These are phyloP conservation scores for Monilinia vaccinii-corymbosi DNA, from an alignment of 2,329 filamentous ascomycete species.

Conservation along the genomic window DNA sequence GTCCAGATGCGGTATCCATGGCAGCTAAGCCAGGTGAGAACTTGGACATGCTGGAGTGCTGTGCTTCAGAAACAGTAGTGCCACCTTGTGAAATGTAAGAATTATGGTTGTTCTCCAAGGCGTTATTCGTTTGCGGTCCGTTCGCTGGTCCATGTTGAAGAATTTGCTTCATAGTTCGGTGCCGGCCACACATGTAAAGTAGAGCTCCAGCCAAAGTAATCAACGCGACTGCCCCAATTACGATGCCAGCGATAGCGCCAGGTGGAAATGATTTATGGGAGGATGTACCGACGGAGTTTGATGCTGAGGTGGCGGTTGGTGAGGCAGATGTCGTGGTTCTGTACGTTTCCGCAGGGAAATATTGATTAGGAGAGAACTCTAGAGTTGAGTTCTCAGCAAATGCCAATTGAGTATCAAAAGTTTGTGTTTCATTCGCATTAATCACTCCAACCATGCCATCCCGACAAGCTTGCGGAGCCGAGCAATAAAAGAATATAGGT, in stretches of 20 bases:
- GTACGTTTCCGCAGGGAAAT: conserved; percentile 40
- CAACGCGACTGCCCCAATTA: conserved; percentile 36
- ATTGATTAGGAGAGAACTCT: conserved; percentile 47
- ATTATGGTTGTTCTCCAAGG: conserved; percentile 7
- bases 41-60: conserved; percentile 22
- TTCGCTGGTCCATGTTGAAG: conserved; percentile 1
- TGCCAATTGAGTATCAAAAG: conserved; percentile 39
- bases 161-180: conserved; percentile 13
- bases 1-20: conserved; percentile 1
- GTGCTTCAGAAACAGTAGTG: conserved; percentile 15
- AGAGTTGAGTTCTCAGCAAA: conserved; percentile 40
- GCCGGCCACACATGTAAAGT: conserved; percentile 37
- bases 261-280: conserved; percentile 26
- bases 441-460: conserved; percentile 69
- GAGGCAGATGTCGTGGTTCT: conserved; percentile 12
- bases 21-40: neutral
- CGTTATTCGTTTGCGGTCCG: neutral
- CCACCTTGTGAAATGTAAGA: conserved; percentile 17
- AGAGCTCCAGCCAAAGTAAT: conserved; percentile 37
- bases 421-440: conserved; percentile 50
- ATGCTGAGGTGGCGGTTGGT: conserved; percentile 1
- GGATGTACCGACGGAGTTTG: neutral
- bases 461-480: conserved; percentile 56
- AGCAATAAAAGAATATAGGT: conserved; percentile 63
- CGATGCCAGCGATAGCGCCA: conserved; percentile 52